Evolutionary conservation across 192 early-diverging fungal species (phyloP).

Genomic region (Mortierella alpina): DNA sequence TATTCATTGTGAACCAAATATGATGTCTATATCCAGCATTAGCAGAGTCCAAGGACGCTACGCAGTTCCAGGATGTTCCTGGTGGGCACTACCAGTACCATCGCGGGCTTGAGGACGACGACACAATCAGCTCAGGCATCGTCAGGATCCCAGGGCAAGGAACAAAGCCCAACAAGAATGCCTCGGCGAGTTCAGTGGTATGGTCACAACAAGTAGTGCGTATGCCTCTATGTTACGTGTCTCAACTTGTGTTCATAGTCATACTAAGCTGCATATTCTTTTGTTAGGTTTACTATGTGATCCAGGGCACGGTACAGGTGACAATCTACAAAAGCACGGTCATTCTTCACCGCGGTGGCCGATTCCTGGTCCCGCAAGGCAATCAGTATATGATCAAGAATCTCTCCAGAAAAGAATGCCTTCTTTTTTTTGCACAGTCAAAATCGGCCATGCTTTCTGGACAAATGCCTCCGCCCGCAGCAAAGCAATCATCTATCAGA

Average conservation of each 20-base stretch:
- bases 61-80: constrained; percentile 6
- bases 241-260: neutral
- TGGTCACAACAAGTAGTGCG: neutral
- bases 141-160: constrained; percentile 18
- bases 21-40: constrained; percentile 4
- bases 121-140: constrained; percentile 21
- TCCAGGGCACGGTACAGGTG: constrained; percentile 16
- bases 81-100: constrained; percentile 30
- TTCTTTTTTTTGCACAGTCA: constrained; percentile 36
- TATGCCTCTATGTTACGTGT: neutral
- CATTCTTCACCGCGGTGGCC: constrained; percentile 4
- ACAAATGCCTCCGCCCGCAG: too few relatives aligned
- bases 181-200: constrained; percentile 17
- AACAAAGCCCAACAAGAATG: constrained; percentile 19
- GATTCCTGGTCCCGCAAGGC: constrained; percentile 26
- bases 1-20: neutral
- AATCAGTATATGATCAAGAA: constrained; percentile 38
- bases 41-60: neutral
- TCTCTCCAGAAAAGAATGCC: constrained; percentile 13
- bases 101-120: constrained; percentile 33
- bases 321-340: constrained; percentile 20
- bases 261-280: neutral
- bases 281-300: constrained; percentile 20
- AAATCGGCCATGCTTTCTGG: too few relatives aligned
- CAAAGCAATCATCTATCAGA: too few relatives aligned